phyloP scores from a whole-genome alignment of 371 early-diverging fungal genomes.

The Conidiobolus incongruus region DNA sequence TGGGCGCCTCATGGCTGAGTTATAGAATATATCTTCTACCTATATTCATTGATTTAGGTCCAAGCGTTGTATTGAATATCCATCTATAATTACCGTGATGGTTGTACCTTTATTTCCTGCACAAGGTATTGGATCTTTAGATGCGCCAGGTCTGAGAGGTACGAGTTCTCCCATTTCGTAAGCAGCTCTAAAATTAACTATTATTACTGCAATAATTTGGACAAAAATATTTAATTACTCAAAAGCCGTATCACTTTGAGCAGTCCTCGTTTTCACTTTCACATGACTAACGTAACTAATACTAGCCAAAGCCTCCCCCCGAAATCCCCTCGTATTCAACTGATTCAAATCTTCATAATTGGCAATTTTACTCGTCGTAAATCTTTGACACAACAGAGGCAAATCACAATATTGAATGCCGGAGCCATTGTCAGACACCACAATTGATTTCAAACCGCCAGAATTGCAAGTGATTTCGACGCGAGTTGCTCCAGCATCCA shows the following conservation, averaged over 20 bases:
- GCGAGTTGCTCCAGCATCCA: slow-evolving; percentile 82
- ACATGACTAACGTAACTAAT: slow-evolving; percentile 86
- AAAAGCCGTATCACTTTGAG: slow-evolving; percentile 44
- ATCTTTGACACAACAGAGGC: slow-evolving; percentile 73
- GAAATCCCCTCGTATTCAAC: slow-evolving; percentile 91
- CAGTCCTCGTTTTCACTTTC: slow-evolving; percentile 68
- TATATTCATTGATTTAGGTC: slow-evolving; percentile 7
- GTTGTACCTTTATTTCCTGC: slow-evolving; percentile 86
- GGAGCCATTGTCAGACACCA: slow-evolving; percentile 92
- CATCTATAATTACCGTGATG: slow-evolving; percentile 32
- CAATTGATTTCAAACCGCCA: slow-evolving; percentile 74
- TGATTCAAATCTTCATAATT: slow-evolving; percentile 64
- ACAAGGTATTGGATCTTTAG: slow-evolving; percentile 60
- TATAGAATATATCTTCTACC: slow-evolving; percentile 85
- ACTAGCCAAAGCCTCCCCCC: slow-evolving; percentile 97
- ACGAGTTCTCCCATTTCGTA: slow-evolving; percentile 69
- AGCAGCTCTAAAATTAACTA: slow-evolving; percentile 21
- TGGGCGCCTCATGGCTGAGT: slow-evolving; percentile 53
- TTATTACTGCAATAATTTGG: neutral
- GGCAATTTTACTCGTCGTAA: slow-evolving; percentile 87
- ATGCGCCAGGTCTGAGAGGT: slow-evolving; percentile 38
- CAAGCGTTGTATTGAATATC: neutral
- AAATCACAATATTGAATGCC: slow-evolving; percentile 77
- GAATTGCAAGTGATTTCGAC: slow-evolving; percentile 67
- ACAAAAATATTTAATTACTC: slow-evolving; percentile 23